A percentile compares a stretch with the other conserved stretches of the same genome.
phyloP scores from a whole-genome alignment of 139 green algal genomes.

The Chlamydomonas applanata region DNA sequence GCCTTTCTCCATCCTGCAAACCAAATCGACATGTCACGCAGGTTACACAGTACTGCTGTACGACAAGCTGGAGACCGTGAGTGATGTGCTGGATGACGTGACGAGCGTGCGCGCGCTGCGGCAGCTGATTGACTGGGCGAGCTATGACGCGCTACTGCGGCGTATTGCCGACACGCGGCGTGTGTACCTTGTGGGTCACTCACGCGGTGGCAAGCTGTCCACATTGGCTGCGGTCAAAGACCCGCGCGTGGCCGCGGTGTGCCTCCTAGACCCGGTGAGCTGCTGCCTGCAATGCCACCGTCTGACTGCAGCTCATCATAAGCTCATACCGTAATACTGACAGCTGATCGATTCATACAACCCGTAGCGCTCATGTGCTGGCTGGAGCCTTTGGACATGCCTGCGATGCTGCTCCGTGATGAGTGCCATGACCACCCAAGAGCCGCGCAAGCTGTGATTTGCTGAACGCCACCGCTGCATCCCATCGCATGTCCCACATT shows the following conservation, averaged over 20 bases:
- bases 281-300: too few relatives aligned
- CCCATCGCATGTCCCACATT: too few relatives aligned
- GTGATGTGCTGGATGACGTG: slow-evolving; percentile 69
- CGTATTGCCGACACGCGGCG: slow-evolving; percentile 19
- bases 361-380: too few relatives aligned
- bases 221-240: slow-evolving; percentile 38
- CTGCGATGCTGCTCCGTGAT: too few relatives aligned
- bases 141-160: slow-evolving; percentile 9
- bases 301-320: too few relatives aligned
- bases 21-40: slow-evolving; percentile 21
- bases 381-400: too few relatives aligned
- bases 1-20: neutral
- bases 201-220: slow-evolving; percentile 49
- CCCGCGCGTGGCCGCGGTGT: slow-evolving; percentile 55
- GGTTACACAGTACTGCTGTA: slow-evolving; percentile 62
- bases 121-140: slow-evolving; percentile 16
- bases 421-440: too few relatives aligned
- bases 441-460: too few relatives aligned
- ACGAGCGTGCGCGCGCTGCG: slow-evolving; percentile 58
- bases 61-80: slow-evolving; percentile 65
- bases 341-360: too few relatives aligned
- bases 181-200: slow-evolving; percentile 34
- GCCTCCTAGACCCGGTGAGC: slow-evolving; percentile 73
- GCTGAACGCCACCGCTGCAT: too few relatives aligned
- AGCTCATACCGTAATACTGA: too few relatives aligned